phyloP scores from a whole-genome alignment of 805 yeast species.

The Zygoascus biomembranicola region DNA sequence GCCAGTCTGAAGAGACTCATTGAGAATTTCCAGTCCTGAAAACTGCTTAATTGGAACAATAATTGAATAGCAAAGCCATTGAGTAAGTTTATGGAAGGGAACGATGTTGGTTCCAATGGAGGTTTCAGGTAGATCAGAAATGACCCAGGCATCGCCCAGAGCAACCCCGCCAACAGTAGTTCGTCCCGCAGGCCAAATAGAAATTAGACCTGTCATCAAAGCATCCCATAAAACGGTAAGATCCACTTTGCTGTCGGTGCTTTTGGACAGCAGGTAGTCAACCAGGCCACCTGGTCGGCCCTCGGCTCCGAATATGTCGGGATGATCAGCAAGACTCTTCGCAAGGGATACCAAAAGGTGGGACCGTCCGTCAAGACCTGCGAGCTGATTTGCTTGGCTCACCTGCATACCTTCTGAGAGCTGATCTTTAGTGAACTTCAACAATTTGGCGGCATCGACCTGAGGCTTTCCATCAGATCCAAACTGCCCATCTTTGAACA shows the following conservation, averaged over 20 bases:
- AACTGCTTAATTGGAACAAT: slow-evolving; percentile 40
- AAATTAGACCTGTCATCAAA: slow-evolving; percentile 45
- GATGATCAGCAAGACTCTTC: slow-evolving; percentile 34
- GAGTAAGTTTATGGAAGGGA: slow-evolving; percentile 59
- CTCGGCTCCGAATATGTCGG: slow-evolving; percentile 36
- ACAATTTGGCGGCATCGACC: slow-evolving; percentile 39
- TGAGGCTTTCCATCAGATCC: slow-evolving; percentile 33
- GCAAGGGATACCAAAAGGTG: slow-evolving; percentile 42
- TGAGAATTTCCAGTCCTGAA: slow-evolving; percentile 35
- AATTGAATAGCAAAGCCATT: slow-evolving; percentile 58
- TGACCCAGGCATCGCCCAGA: slow-evolving; percentile 57
- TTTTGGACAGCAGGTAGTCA: slow-evolving; percentile 37
- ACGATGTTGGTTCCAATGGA: slow-evolving; percentile 37
- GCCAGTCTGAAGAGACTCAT: slow-evolving; percentile 42
- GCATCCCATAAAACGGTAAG: slow-evolving; percentile 45
- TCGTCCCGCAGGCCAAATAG: slow-evolving; percentile 59
- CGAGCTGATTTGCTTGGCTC: slow-evolving; percentile 38
- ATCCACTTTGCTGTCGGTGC: slow-evolving; percentile 27
- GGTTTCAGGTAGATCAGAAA: slow-evolving; percentile 18
- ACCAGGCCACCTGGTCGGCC: slow-evolving; percentile 46
- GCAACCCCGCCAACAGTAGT: slow-evolving; percentile 41
- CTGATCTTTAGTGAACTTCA: slow-evolving; percentile 28
- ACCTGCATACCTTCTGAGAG: slow-evolving; percentile 42
- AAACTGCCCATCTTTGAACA: slow-evolving; percentile 44
- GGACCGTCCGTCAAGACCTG: slow-evolving; percentile 49